These are phyloP conservation scores for Chalara sp. DNA, from an alignment of 2,329 filamentous ascomycete species.

Conservation along the genomic window DNA sequence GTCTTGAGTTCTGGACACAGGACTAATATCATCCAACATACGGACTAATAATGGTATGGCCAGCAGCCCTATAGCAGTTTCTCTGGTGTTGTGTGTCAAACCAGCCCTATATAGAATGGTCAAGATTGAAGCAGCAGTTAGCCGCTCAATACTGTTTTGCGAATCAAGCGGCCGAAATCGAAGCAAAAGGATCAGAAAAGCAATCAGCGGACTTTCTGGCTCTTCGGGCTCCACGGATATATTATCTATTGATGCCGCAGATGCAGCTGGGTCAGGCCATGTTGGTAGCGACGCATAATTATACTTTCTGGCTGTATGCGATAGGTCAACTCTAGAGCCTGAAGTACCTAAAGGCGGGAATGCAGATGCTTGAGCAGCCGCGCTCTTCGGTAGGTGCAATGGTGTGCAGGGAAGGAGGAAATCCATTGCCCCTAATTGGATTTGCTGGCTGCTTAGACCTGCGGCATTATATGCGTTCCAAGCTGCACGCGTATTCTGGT, in stretches of 20 bases:
- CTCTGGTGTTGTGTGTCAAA: slow-evolving; percentile 56
- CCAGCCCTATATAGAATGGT: slow-evolving; percentile 63
- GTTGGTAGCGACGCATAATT: slow-evolving; percentile 13
- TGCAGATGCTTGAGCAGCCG: slow-evolving; percentile 32
- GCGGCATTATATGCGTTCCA: slow-evolving; percentile 48
- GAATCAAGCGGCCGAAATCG: slow-evolving; percentile 34
- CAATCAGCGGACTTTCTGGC: slow-evolving; percentile 62
- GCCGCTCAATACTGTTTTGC: slow-evolving; percentile 48
- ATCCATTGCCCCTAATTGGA: slow-evolving; percentile 52
- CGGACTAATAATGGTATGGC: slow-evolving; percentile 64
- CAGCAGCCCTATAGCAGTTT: slow-evolving; percentile 57
- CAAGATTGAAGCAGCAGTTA: slow-evolving; percentile 64
- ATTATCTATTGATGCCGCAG: no score
- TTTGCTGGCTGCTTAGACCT: slow-evolving; percentile 31
- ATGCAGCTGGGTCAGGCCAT: neutral
- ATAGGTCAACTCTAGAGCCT: slow-evolving; percentile 31
- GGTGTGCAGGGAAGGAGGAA: slow-evolving; percentile 53
- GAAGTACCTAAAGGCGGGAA: slow-evolving; percentile 48
- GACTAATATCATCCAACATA: slow-evolving; percentile 50
- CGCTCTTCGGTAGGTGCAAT: slow-evolving; percentile 31
- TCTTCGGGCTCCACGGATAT: slow-evolving; percentile 39
- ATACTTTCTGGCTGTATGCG: slow-evolving; percentile 18
- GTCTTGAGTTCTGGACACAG: slow-evolving; percentile 34
- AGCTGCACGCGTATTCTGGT: slow-evolving; percentile 40
- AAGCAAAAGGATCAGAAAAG: slow-evolving; percentile 63